Evolutionary conservation across 331 rosid species (phyloP).

Genomic region (Quercus lobata): DNA sequence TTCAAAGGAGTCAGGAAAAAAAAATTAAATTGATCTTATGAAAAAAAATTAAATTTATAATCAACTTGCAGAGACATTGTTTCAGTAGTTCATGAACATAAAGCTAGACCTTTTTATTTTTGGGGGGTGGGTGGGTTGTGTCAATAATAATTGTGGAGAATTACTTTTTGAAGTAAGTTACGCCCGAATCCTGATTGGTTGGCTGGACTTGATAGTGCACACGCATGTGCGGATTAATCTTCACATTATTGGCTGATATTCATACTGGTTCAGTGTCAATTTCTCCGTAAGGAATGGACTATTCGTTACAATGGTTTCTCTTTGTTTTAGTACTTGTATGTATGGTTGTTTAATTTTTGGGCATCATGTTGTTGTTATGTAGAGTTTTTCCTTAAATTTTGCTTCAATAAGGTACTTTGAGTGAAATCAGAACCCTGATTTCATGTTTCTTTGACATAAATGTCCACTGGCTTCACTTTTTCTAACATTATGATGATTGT

Average conservation of each 20-base stretch:
- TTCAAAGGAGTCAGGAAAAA: too few relatives aligned
- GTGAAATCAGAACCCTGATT: not conserved
- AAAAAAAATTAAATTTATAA: too few relatives aligned
- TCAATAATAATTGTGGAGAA: not conserved
- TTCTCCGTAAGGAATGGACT: not conserved
- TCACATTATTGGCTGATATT: constrained; percentile 9
- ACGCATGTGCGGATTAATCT: not conserved
- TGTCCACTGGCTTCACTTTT: not conserved
- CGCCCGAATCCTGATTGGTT: not conserved
- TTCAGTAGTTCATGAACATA: not conserved
- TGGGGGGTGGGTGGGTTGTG: not conserved
- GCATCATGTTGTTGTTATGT: not conserved
- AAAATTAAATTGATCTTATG: too few relatives aligned
- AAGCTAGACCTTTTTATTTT: not conserved
- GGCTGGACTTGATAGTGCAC: constrained; percentile 2
- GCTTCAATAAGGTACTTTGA: not conserved
- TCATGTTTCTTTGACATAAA: not conserved
- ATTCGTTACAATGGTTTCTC: not conserved
- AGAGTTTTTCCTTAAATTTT: not conserved
- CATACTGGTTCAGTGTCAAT: not conserved
- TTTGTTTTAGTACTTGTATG: not conserved
- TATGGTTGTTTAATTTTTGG: not conserved
- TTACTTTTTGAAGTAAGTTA: not conserved
- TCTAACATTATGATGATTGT: constrained; percentile 25
- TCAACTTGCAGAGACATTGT: too few relatives aligned